Percentiles rank a stretch among this genome's conserved stretches.
Evolutionary conservation across 2,329 filamentous ascomycete species (phyloP).

Genomic region (Colletotrichum trifolii): DNA sequence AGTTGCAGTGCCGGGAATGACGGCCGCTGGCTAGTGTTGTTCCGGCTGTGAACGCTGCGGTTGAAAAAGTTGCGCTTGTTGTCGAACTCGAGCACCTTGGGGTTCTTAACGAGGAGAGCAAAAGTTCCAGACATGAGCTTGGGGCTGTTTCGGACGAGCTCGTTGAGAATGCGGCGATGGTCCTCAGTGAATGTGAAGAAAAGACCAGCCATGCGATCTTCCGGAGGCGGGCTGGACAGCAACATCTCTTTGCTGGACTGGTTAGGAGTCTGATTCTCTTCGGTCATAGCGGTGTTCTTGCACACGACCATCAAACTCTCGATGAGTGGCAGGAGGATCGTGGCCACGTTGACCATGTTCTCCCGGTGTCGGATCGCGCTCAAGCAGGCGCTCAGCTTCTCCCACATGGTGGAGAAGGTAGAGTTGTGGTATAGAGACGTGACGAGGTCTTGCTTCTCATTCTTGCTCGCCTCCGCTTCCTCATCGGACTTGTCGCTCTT

Average conservation of each 20-base stretch:
- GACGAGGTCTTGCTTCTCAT: conserved; percentile 84
- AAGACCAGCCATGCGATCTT: conserved; percentile 84
- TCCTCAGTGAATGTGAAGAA: conserved; percentile 99
- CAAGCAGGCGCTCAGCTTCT: conserved; percentile 89
- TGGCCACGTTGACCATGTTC: conserved; percentile 96
- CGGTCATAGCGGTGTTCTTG: conserved; percentile 91
- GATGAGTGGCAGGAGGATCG: conserved; percentile 92
- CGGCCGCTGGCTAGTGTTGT: conserved; percentile 76
- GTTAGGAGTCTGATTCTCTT: conserved; percentile 60
- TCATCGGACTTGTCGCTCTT: conserved; percentile 57
- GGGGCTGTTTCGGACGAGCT: conserved; percentile 95
- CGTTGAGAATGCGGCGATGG: conserved; percentile 96
- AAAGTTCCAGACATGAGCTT: conserved; percentile 99
- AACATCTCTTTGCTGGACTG: conserved; percentile 70
- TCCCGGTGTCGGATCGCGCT: conserved; percentile 89
- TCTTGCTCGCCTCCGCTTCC: conserved; percentile 63
- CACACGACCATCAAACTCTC: conserved; percentile 99
- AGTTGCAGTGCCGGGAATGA: conserved; percentile 81
- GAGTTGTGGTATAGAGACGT: conserved; percentile 89
- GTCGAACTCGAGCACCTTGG: conserved; percentile 98
- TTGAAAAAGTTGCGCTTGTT: conserved; percentile 99
- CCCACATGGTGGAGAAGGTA: conserved; percentile 92
- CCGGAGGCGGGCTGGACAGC: conserved; percentile 78
- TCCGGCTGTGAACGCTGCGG: conserved; percentile 82
- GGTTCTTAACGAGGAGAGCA: conserved; percentile 95